phyloP scores from a whole-genome alignment of 2,329 filamentous ascomycete genomes.

The Leptosphaerulina australis region DNA sequence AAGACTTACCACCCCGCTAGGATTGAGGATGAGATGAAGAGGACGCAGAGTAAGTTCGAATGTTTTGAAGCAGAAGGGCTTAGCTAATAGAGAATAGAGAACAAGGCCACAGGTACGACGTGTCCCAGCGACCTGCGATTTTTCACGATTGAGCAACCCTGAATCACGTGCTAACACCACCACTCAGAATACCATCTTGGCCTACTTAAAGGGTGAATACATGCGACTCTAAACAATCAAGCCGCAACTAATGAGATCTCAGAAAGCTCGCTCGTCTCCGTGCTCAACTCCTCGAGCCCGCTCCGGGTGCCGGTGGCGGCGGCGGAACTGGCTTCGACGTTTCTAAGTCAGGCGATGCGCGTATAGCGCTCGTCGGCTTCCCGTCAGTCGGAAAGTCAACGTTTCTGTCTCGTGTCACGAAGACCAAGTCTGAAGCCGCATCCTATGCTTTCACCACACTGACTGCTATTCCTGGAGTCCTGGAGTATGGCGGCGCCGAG shows the following conservation, averaged over 20 bases:
- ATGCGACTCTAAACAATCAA: background rate
- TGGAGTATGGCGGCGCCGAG: slow-evolving; percentile 97
- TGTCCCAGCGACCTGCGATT: background rate
- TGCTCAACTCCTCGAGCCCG: slow-evolving; percentile 91
- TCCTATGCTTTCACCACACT: slow-evolving; percentile 97
- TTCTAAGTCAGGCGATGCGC: slow-evolving; percentile 92
- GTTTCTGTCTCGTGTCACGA: slow-evolving; percentile 98
- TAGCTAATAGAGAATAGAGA: slow-evolving; percentile 68
- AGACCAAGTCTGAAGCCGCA: slow-evolving; percentile 94
- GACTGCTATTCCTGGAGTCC: slow-evolving; percentile 93
- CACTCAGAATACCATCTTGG: slow-evolving; percentile 92
- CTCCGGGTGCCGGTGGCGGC: slow-evolving; percentile 75
- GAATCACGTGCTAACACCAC: slow-evolving; percentile 49
- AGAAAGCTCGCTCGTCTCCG: slow-evolving; percentile 95
- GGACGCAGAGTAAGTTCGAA: slow-evolving; percentile 81
- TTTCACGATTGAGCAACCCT: too few relatives aligned
- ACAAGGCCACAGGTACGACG: slow-evolving; percentile 94
- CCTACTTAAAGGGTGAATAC: slow-evolving; percentile 83
- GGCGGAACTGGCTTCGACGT: slow-evolving; percentile 85
- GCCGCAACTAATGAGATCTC: slow-evolving; percentile 24
- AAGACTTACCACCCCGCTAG: slow-evolving; percentile 58
- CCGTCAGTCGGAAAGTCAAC: slow-evolving; percentile 99
- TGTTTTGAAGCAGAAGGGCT: background rate
- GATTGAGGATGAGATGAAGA: slow-evolving; percentile 99
- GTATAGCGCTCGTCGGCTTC: slow-evolving; percentile 97